These are phyloP conservation scores for Vigna hirtella DNA, from an alignment of 306 rosid species.

Conservation along the genomic window DNA sequence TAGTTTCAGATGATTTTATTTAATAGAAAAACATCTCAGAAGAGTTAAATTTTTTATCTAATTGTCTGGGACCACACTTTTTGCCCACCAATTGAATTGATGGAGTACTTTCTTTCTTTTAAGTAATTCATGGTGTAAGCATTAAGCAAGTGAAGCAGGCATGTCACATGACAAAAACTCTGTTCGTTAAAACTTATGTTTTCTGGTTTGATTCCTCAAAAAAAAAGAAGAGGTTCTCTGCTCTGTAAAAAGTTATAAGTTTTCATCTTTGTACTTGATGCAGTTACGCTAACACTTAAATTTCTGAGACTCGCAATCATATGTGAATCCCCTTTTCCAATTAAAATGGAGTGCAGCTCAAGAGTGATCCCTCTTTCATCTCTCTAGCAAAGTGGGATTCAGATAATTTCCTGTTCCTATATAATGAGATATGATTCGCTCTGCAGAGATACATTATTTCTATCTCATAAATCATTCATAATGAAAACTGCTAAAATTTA, in stretches of 20 bases:
- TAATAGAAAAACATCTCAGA: background rate
- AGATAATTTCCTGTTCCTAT: background rate
- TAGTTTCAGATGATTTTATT: background rate
- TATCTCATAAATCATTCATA: background rate
- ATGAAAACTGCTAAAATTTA: background rate
- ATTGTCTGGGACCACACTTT: background rate
- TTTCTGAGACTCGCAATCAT: too few relatives aligned
- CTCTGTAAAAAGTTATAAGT: background rate
- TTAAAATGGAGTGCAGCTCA: conserved; percentile 15
- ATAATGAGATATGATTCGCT: conserved; percentile 6
- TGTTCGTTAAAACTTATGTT: background rate
- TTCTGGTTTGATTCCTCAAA: background rate
- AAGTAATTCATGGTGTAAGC: conserved; percentile 8
- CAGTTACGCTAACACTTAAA: too few relatives aligned
- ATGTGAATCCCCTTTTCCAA: background rate
- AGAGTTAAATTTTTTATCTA: background rate
- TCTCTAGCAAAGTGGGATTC: background rate
- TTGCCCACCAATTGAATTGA: conserved; percentile 10
- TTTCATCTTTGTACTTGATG: too few relatives aligned
- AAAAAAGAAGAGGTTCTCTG: background rate
- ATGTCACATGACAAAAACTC: conserved; percentile 19
- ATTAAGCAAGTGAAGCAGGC: background rate
- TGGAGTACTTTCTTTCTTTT: background rate
- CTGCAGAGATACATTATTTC: background rate
- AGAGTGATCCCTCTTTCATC: conserved; percentile 10